These are phyloP conservation scores for Elongisporangium senticosum DNA, from an alignment of 352 stramenopile genomes.

Conservation along the genomic window DNA sequence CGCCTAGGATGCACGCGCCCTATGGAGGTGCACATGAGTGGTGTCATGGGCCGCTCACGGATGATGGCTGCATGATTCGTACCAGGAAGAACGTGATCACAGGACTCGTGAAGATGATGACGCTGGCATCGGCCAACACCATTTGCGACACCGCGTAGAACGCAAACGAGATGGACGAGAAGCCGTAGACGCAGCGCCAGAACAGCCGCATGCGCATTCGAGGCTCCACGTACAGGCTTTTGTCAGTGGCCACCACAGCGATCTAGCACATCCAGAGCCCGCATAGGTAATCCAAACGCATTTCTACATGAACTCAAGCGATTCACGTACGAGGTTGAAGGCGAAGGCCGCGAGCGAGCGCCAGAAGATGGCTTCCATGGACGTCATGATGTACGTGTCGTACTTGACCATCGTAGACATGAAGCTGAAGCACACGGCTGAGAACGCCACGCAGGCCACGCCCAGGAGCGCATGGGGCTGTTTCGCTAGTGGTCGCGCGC, in stretches of 20 bases:
- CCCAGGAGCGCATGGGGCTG: conserved; percentile 53
- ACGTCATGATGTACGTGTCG: conserved; percentile 68
- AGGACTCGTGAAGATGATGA: conserved; percentile 70
- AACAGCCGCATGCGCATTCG: conserved; percentile 53
- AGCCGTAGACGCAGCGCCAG: conserved; percentile 59
- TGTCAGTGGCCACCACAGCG: conserved; percentile 36
- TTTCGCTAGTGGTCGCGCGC: conserved; percentile 5
- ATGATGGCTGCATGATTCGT: not conserved
- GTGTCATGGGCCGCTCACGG: not conserved
- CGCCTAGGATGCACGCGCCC: conserved; percentile 29
- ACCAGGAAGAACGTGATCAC: conserved; percentile 74
- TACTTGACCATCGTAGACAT: conserved; percentile 83
- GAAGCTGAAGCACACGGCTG: conserved; percentile 76
- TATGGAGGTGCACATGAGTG: conserved; percentile 21
- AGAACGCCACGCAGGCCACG: conserved; percentile 61
- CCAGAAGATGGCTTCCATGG: conserved; percentile 79
- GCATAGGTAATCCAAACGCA: too few relatives aligned
- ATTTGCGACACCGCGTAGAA: conserved; percentile 80
- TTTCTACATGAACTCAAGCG: too few relatives aligned
- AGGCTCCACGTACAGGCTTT: conserved; percentile 39
- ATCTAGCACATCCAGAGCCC: not conserved
- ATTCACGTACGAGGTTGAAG: conserved; percentile 55
- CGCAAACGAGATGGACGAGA: conserved; percentile 64
- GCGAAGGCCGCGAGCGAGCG: conserved; percentile 42
- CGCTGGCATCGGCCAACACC: conserved; percentile 67